A percentile compares a stretch with the other conserved stretches of the same genome.
Evolutionary conservation across 2,329 filamentous ascomycete genomes (phyloP).

Genomic region (Trichoderma gracile): DNA sequence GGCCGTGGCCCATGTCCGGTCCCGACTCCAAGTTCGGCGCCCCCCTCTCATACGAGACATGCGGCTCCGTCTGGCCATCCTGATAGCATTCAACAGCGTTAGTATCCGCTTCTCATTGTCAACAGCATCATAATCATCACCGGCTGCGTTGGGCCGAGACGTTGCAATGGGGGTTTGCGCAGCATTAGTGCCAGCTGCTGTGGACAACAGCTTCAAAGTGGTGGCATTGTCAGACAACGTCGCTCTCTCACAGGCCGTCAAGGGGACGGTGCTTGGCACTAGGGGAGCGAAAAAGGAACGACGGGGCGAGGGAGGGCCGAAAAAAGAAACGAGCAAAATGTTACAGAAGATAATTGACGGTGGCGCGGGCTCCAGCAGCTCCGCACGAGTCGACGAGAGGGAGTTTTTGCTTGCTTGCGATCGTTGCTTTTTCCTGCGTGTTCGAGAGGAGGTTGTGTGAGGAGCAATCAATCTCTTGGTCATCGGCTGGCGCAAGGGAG

Average conservation of each 20-base stretch:
- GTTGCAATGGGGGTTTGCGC: slow-evolving; percentile 8
- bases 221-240: slow-evolving; percentile 21
- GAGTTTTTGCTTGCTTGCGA: slow-evolving; percentile 9
- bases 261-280: slow-evolving; percentile 11
- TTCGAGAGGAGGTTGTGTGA: slow-evolving; percentile 25
- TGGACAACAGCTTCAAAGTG: neutral
- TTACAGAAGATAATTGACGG: neutral
- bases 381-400: neutral
- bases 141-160: slow-evolving; percentile 24
- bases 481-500: slow-evolving; percentile 20
- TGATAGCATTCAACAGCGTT: neutral
- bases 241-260: slow-evolving; percentile 8
- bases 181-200: slow-evolving; percentile 19
- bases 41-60: neutral
- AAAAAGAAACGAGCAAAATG: neutral
- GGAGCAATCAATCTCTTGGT: slow-evolving; percentile 1
- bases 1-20: neutral
- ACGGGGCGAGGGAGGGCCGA: neutral
- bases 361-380: neutral
- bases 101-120: slow-evolving; percentile 2
- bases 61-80: neutral
- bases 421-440: slow-evolving; percentile 20
- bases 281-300: neutral
- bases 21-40: neutral
- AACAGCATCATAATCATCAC: slow-evolving; percentile 20